Percentiles rank a stretch among this genome's conserved stretches.
phyloP scores from a whole-genome alignment of 2,329 filamentous ascomycete genomes.

The Bipolaris zeicola region DNA sequence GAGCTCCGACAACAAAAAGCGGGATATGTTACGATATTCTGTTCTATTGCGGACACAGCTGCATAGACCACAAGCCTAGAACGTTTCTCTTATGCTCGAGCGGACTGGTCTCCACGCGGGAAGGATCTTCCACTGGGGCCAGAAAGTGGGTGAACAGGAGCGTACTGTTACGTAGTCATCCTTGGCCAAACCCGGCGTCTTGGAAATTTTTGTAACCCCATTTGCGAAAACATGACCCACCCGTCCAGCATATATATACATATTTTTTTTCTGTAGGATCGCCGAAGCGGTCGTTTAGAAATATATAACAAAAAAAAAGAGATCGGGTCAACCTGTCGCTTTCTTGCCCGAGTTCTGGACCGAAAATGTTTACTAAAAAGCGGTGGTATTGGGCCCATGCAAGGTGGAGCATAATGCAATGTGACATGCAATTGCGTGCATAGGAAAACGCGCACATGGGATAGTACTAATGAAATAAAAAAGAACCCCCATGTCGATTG shows the following conservation, averaged over 20 bases:
- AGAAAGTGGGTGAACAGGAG: slow-evolving; percentile 2
- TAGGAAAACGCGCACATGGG: slow-evolving; percentile 7
- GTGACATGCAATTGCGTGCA: slow-evolving; percentile 21
- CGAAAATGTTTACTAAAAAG: neutral
- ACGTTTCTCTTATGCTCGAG: slow-evolving; percentile 8
- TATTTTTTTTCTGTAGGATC: neutral
- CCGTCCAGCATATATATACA: too few species aligned
- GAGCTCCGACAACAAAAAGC: neutral
- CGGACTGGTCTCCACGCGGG: slow-evolving; percentile 4
- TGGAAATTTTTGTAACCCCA: neutral
- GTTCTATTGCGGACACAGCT: neutral
- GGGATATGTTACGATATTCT: neutral
- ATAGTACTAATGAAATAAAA: neutral
- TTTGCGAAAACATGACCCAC: neutral
- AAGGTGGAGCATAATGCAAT: slow-evolving; percentile 11
- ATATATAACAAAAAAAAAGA: too few species aligned
- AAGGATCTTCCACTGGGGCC: slow-evolving; percentile 9
- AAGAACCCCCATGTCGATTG: neutral
- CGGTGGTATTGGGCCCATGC: slow-evolving; percentile 2
- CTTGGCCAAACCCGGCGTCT: neutral
- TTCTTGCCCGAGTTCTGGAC: neutral
- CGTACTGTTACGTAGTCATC: neutral
- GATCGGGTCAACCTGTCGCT: neutral
- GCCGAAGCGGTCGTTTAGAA: too few species aligned
- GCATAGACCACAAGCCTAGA: slow-evolving; percentile 4